phyloP scores from a whole-genome alignment of 495 filamentous ascomycete genomes.

The Aspergillus baeticus region DNA sequence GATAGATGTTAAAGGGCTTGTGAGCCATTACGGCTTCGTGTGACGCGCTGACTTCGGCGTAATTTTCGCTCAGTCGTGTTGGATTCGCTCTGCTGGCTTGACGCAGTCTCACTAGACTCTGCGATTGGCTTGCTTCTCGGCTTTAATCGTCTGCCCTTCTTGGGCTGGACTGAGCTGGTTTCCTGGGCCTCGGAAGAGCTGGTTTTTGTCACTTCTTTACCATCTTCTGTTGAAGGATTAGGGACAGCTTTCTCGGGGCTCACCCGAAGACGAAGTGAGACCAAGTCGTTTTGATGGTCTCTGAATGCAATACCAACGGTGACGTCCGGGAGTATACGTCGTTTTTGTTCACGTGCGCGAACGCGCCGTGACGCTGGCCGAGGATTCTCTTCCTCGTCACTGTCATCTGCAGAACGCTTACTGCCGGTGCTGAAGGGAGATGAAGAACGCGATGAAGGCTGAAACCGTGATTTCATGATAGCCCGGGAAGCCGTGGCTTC shows the following conservation, averaged over 20 bases:
- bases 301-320: constrained; percentile 48
- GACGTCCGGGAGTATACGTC: constrained; percentile 42
- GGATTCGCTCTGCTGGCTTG: constrained; percentile 17
- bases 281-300: constrained; percentile 45
- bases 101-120: constrained; percentile 9
- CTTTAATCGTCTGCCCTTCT: constrained; percentile 15
- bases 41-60: constrained; percentile 24
- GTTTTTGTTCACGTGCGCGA: constrained; percentile 33
- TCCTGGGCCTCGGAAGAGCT: constrained; percentile 10
- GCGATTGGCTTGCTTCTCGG: constrained; percentile 3
- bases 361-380: constrained; percentile 29
- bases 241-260: constrained; percentile 25
- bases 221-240: constrained; percentile 6
- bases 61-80: constrained; percentile 16
- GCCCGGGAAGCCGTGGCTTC: constrained; percentile 27
- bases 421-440: constrained; percentile 48
- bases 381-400: constrained; percentile 38
- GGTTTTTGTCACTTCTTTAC: constrained; percentile 7
- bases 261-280: constrained; percentile 44
- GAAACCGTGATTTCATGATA: constrained; percentile 37
- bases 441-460: constrained; percentile 40
- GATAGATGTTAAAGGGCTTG: neutral
- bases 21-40: constrained; percentile 18
- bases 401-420: constrained; percentile 50
- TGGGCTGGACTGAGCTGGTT: neutral